Evolutionary conservation across 1,284 basidiomycete species (phyloP).

Genomic region (Irpex sp.): DNA sequence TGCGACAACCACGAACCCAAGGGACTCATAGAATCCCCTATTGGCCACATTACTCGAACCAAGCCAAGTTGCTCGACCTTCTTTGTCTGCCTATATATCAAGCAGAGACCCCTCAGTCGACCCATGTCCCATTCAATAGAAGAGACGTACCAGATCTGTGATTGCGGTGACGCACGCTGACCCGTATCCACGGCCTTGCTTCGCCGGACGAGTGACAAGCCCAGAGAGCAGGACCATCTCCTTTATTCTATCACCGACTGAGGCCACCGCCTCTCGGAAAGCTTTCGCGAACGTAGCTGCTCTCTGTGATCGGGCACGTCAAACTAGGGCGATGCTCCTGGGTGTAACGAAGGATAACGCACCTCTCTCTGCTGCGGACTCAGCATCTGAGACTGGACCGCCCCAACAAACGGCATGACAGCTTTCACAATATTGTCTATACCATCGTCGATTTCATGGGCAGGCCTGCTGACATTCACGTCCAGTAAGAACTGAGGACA

Average conservation of each 20-base stretch:
- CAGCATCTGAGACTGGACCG: not conserved
- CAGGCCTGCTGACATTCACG: not conserved
- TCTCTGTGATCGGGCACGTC: not conserved
- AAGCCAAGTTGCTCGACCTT: slow-evolving; percentile 7
- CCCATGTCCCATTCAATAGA: not conserved
- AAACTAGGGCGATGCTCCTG: not conserved
- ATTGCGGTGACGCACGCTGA: slow-evolving; percentile 1
- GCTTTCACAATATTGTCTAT: not conserved
- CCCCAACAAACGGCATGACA: not conserved
- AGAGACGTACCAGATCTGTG: slow-evolving; percentile 1
- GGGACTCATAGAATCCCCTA: slow-evolving; percentile 8
- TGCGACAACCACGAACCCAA: slow-evolving; percentile 5
- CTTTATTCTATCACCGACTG: slow-evolving; percentile 1
- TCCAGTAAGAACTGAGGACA: not conserved
- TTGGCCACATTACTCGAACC: slow-evolving; percentile 12
- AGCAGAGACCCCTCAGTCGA: not conserved
- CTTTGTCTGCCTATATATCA: slow-evolving; percentile 3
- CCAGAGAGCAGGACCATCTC: slow-evolving; percentile 7
- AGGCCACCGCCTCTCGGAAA: not conserved
- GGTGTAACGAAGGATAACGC: not conserved
- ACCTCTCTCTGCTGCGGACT: slow-evolving; percentile 4
- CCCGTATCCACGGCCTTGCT: slow-evolving; percentile 10
- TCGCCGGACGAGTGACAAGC: slow-evolving; percentile 5
- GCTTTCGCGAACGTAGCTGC: not conserved
- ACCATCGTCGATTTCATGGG: not conserved